Evolutionary conservation across 2,329 filamentous ascomycete genomes (phyloP).

Genomic region (Ophiostoma sp.): DNA sequence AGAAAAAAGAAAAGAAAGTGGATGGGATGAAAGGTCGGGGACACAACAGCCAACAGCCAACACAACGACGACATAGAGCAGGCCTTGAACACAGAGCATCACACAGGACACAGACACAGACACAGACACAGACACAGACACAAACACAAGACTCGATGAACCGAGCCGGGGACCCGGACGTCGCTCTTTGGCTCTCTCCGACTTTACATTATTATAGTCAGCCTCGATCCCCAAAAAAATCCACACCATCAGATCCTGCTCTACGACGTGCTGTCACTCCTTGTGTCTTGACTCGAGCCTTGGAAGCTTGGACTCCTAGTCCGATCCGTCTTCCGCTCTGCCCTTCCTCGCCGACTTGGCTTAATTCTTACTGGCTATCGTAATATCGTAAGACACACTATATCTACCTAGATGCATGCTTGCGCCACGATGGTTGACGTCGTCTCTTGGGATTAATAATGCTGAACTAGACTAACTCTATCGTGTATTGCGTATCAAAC

Average conservation of each 20-base stretch:
- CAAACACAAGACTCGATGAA: neutral
- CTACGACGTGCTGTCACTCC: too few species aligned
- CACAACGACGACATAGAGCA: neutral
- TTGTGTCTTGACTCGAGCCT: too few species aligned
- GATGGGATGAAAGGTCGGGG: neutral
- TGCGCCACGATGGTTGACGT: constrained; percentile 8
- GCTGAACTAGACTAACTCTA: constrained; percentile 21
- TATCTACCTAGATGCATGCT: neutral
- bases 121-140: neutral
- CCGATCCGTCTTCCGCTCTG: too few species aligned
- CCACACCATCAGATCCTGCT: too few species aligned
- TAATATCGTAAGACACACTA: too few species aligned
- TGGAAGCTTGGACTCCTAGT: too few species aligned
- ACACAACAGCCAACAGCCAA: neutral
- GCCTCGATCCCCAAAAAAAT: neutral
- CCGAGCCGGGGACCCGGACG: neutral
- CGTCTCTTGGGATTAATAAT: neutral
- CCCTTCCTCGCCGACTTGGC: too few species aligned
- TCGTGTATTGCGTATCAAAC: neutral
- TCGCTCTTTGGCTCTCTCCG: neutral
- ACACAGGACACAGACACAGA: neutral
- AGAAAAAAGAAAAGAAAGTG: neutral
- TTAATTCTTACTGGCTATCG: too few species aligned
- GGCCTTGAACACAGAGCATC: neutral
- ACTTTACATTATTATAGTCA: neutral